Percentiles rank a stretch among this genome's conserved stretches.
These are phyloP conservation scores for Arthrobotrys musiformis DNA, from an alignment of 2,329 filamentous ascomycete genomes.

Conservation along the genomic window DNA sequence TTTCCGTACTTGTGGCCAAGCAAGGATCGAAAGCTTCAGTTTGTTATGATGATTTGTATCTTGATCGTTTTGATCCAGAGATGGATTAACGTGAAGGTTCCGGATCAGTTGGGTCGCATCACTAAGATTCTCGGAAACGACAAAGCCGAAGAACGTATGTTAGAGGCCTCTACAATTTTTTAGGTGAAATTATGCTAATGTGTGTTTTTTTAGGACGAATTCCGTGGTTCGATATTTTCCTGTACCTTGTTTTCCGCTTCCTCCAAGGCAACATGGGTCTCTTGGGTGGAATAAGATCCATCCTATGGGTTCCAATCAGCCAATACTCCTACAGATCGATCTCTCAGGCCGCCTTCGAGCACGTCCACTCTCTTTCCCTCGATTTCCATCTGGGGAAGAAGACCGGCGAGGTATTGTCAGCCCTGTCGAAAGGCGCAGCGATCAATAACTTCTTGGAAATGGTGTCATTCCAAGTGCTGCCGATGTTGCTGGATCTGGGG, in stretches of 20 bases:
- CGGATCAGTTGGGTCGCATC: constrained; percentile 80
- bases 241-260: constrained; percentile 81
- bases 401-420: constrained; percentile 94
- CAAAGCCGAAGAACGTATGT: constrained; percentile 64
- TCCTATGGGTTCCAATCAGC: constrained; percentile 94
- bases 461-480: constrained; percentile 92
- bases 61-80: constrained; percentile 81
- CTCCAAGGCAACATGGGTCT: constrained; percentile 90
- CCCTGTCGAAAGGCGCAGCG: constrained; percentile 92
- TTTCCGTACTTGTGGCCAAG: constrained; percentile 97
- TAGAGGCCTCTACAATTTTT: not conserved
- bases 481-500: constrained; percentile 90
- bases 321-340: constrained; percentile 96
- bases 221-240: constrained; percentile 77
- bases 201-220: constrained; percentile 63
- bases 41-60: constrained; percentile 85
- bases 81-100: constrained; percentile 85
- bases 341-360: constrained; percentile 94
- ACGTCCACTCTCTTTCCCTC: constrained; percentile 92
- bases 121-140: constrained; percentile 75
- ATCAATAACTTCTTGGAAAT: constrained; percentile 98
- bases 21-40: constrained; percentile 78
- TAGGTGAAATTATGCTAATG: constrained; percentile 23
- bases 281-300: constrained; percentile 81
- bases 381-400: constrained; percentile 97